Evolutionary conservation across 1,139 yeast genomes (phyloP).

Genomic region (Scheffersomyces titani): DNA sequence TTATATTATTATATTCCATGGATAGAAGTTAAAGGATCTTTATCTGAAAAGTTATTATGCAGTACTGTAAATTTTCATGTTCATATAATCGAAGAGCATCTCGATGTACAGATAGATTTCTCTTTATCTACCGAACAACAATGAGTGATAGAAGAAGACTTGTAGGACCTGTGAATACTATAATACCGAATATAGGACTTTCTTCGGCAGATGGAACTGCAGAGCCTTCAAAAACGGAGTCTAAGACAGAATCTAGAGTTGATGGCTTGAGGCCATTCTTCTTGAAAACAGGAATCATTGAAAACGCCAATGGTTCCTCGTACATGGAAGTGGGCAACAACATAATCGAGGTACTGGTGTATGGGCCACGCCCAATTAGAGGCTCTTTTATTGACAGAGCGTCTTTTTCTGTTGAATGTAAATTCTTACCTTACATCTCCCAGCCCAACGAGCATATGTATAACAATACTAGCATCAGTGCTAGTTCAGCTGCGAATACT

Average conservation of each 20-base stretch:
- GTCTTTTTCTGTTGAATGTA: conserved; percentile 65
- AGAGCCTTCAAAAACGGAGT: conserved; percentile 1
- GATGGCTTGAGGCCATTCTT: conserved; percentile 40
- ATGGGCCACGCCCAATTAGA: conserved; percentile 87
- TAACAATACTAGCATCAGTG: conserved; percentile 16
- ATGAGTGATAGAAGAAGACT: conserved; percentile 69
- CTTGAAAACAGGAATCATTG: conserved; percentile 61
- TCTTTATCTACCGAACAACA: neutral
- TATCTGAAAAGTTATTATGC: neutral
- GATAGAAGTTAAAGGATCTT: too few species aligned
- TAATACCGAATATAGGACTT: conserved; percentile 39
- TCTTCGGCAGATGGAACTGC: conserved; percentile 6
- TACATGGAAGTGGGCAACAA: conserved; percentile 69
- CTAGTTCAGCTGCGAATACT: conserved; percentile 2
- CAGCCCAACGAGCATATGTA: conserved; percentile 38
- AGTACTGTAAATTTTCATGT: neutral
- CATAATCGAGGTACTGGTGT: conserved; percentile 68
- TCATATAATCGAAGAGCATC: neutral
- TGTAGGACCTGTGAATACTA: conserved; percentile 64
- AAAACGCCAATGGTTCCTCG: conserved; percentile 83
- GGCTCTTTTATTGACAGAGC: conserved; percentile 76
- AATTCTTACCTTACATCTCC: conserved; percentile 52
- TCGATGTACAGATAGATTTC: neutral
- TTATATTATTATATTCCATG: too few species aligned
- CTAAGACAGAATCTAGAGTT: conserved; percentile 4